Base-by-base conservation (phyloP, 495 filamentous ascomycete genomes). In the Recurvomyces mirabilis region DNA sequence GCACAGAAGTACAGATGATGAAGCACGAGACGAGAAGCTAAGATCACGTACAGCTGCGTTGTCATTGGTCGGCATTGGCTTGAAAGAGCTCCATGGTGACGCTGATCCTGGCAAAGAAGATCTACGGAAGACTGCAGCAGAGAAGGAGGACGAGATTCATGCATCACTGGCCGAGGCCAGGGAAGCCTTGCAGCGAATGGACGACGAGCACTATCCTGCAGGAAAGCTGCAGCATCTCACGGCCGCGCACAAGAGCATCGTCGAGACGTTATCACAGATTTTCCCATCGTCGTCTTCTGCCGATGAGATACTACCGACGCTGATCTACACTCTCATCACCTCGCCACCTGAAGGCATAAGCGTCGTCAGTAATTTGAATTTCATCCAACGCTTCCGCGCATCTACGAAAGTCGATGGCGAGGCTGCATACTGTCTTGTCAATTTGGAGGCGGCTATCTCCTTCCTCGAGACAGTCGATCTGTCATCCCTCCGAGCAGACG, bases 391-490 rank as follows among this genome's bases (percentile, higher is more conserved):
- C 46, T 99, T 99, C 59, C 81, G 91, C 46, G 81, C 85, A 48
- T 75, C 83, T 34, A 81, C 66, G 35, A 94, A 86, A 52, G 74
- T 96, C 13, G 82, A 91, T 37, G 91, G 91, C 20, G 93, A 96
- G 61, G 82, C 84, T 10, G 88, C 91, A 14, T 99, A 96, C 60
- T 96, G 91, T 53, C 71, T 99, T 29, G 94, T 91, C 11, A 96
- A 91, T 55, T 78, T 96, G 10, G 91, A 99, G 65, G 91, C 91
- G 5, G 81, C 89, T 36, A 87, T 96, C 33, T 84, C 80, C 41
- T 99, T 99, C 57, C 68, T 99, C n/a, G 89, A 96, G 55, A 95
- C 91, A 19, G 89, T 99, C 21, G 91, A 99, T 59, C 74, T 99
- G 7, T 84, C 87, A 12, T 93, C 81, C 35, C 71, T 99, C 10